These are phyloP conservation scores for Coccomyxa sp. DNA, from an alignment of 139 green algal species.

Conservation along the genomic window DNA sequence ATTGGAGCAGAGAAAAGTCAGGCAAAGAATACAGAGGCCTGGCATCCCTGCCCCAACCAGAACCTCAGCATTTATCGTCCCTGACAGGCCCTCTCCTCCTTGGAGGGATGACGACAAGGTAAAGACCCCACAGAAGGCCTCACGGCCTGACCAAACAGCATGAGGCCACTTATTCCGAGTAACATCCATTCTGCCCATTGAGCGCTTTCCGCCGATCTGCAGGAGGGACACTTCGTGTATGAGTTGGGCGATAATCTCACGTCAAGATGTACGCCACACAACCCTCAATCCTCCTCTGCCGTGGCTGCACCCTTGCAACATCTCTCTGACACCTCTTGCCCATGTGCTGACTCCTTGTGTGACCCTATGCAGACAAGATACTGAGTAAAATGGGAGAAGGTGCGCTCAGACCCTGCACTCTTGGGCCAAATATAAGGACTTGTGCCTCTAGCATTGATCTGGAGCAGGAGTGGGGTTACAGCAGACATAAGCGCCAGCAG, in stretches of 20 bases:
- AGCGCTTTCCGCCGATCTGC: neutral
- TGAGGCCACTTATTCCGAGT: neutral
- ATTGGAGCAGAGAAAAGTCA: neutral
- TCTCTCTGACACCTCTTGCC: no score
- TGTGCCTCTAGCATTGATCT: no score
- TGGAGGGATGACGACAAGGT: slow-evolving; percentile 55
- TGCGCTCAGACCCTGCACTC: no score
- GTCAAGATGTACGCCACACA: slow-evolving; percentile 69
- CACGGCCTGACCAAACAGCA: neutral
- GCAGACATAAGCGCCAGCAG: no score
- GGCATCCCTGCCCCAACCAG: slow-evolving; percentile 43
- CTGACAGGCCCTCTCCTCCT: slow-evolving; percentile 48
- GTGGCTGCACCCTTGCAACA: no score
- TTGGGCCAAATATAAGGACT: no score
- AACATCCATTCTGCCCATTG: slow-evolving; percentile 8
- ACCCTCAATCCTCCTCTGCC: neutral
- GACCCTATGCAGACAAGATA: slow-evolving; percentile 81
- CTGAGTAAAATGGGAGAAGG: slow-evolving; percentile 91
- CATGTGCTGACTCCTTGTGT: neutral
- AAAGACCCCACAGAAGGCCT: neutral
- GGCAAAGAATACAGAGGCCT: slow-evolving; percentile 21
- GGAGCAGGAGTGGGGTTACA: no score
- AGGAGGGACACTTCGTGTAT: slow-evolving; percentile 83
- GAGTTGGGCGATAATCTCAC: slow-evolving; percentile 83
- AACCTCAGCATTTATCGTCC: slow-evolving; percentile 37